Percentiles rank a stretch among this genome's conserved stretches.
Conservation (phyloP, 2,329 filamentous ascomycete species). For the Cladorrhinum sp. region DNA sequence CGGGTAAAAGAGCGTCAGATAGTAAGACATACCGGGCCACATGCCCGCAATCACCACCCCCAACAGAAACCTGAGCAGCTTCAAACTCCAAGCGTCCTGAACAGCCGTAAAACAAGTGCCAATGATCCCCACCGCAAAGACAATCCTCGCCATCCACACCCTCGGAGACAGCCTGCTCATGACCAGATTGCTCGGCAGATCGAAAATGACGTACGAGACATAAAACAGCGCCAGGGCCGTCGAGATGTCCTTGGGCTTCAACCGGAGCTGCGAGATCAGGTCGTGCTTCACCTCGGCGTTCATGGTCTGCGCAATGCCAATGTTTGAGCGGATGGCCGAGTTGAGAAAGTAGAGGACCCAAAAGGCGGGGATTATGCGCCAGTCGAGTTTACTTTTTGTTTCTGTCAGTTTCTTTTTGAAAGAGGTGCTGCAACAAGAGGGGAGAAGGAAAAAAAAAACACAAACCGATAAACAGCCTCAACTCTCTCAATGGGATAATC, state of each 20-base stretch:
- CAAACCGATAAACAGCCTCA: conserved; percentile 52
- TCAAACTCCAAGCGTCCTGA: conserved; percentile 78
- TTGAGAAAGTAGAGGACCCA: conserved; percentile 91
- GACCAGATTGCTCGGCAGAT: conserved; percentile 81
- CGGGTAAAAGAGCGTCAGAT: conserved; percentile 87
- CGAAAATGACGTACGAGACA: conserved; percentile 86
- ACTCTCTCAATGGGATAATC: conserved; percentile 51
- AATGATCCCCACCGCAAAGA: conserved; percentile 81
- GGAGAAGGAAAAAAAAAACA: not conserved
- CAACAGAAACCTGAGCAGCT: conserved; percentile 80
- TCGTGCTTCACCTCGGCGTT: conserved; percentile 69
- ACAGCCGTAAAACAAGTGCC: conserved; percentile 82
- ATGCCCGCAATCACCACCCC: conserved; percentile 87
- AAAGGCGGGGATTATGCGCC: conserved; percentile 68
- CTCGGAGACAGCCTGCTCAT: conserved; percentile 84
- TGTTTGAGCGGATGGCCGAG: conserved; percentile 87
- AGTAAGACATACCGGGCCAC: conserved; percentile 95
- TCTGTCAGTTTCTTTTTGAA: not conserved
- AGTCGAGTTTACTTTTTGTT: conserved; percentile 49
- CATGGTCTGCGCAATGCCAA: conserved; percentile 94
- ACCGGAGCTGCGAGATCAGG: conserved; percentile 65
- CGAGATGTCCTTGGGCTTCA: conserved; percentile 74
- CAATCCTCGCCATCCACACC: conserved; percentile 89
- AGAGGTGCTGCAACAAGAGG: not conserved
- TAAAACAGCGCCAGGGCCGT: conserved; percentile 87